Evolutionary conservation across 257 asterid species (phyloP).

Genomic region (Gentiana straminea): DNA sequence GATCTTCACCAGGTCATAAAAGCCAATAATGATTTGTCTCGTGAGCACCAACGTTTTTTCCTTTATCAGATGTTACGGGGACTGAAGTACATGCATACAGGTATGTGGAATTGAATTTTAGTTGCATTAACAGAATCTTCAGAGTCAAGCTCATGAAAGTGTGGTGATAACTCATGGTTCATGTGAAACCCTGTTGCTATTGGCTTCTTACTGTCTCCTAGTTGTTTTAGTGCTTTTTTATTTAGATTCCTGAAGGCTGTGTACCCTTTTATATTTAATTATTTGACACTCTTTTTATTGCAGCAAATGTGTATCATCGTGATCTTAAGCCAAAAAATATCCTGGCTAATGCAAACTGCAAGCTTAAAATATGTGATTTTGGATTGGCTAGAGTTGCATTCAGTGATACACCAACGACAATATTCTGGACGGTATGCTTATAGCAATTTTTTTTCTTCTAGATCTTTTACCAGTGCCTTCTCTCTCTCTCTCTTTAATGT

Average conservation of each 20-base stretch:
- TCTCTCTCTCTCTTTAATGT: not conserved
- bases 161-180: not conserved
- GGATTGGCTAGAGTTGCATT: conserved; percentile 91
- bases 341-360: conserved; percentile 93
- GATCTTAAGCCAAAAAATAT: conserved; percentile 91
- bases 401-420: conserved; percentile 69
- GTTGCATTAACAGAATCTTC: conserved; percentile 1
- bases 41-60: conserved; percentile 78
- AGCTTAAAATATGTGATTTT: conserved; percentile 78
- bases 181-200: not conserved
- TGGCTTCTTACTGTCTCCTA: not conserved
- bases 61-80: conserved; percentile 86
- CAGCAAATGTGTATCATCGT: conserved; percentile 85
- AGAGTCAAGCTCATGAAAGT: not conserved
- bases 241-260: conserved; percentile 1
- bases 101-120: conserved; percentile 19
- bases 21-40: conserved; percentile 84
- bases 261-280: conserved; percentile 1
- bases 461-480: not conserved
- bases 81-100: conserved; percentile 78
- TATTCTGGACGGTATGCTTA: conserved; percentile 68
- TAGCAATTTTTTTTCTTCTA: too few relatives aligned
- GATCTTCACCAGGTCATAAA: conserved; percentile 91
- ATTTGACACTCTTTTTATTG: conserved; percentile 19
- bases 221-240: not conserved